Percentiles rank a stretch among this genome's conserved stretches.
Conservation (phyloP, 495 filamentous ascomycete species). For the Penicillium lagena region DNA sequence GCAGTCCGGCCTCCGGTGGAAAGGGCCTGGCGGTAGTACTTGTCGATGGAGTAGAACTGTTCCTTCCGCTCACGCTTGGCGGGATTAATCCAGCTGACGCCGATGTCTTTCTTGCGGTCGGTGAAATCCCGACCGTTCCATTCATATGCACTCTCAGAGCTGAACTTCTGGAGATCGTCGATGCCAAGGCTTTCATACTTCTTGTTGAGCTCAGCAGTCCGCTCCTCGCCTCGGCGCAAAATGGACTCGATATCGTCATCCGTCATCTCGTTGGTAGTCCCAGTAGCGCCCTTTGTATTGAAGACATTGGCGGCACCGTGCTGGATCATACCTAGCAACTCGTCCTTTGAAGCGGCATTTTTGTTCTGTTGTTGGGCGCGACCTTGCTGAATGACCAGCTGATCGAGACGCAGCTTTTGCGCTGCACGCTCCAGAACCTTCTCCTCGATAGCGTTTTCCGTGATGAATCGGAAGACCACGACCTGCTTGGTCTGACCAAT, state of each 20-base stretch:
- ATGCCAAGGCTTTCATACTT: slow-evolving; percentile 97
- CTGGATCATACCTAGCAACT: slow-evolving; percentile 96
- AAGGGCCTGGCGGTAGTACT: slow-evolving; percentile 92
- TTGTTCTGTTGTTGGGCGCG: slow-evolving; percentile 88
- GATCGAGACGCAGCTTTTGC: slow-evolving; percentile 94
- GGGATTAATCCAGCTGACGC: slow-evolving; percentile 96
- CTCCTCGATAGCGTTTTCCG: slow-evolving; percentile 96
- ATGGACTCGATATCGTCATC: slow-evolving; percentile 91
- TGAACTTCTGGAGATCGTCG: slow-evolving; percentile 97
- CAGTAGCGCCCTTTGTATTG: slow-evolving; percentile 56
- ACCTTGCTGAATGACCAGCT: slow-evolving; percentile 99
- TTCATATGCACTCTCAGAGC: slow-evolving; percentile 92
- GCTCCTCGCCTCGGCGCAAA: slow-evolving; percentile 76
- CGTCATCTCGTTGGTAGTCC: slow-evolving; percentile 54
- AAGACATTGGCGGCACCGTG: slow-evolving; percentile 96
- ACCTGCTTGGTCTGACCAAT: slow-evolving; percentile 99
- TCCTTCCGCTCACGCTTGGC: slow-evolving; percentile 98
- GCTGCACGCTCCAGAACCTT: slow-evolving; percentile 97
- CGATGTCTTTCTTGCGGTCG: slow-evolving; percentile 84
- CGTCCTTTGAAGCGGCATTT: slow-evolving; percentile 86
- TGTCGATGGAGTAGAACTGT: slow-evolving; percentile 95
- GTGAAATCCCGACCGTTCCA: slow-evolving; percentile 98
- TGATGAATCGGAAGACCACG: slow-evolving; percentile 91
- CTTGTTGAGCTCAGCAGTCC: slow-evolving; percentile 83
- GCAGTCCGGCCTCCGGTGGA: slow-evolving; percentile 78